Conservation (phyloP, 1,139 yeast genomes). For the Yamadazyma epiphylla region DNA sequence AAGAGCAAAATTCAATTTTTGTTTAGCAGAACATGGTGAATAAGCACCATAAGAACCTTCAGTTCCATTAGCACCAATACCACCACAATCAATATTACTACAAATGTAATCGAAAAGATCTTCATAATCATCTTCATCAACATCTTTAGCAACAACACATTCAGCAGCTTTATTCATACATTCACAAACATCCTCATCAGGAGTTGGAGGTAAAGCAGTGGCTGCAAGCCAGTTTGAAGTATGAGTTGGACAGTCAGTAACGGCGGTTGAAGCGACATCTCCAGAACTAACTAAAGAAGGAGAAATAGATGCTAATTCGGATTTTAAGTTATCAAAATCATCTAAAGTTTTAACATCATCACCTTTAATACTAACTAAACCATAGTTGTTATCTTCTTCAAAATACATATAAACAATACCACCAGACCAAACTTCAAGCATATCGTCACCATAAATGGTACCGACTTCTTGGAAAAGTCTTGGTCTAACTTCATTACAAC, state of each 20-base stretch:
- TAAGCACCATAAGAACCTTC: conserved; percentile 39
- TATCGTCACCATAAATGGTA: conserved; percentile 39
- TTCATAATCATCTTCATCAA: conserved; percentile 29
- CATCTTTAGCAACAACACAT: conserved; percentile 34
- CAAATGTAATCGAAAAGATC: conserved; percentile 33
- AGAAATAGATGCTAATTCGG: conserved; percentile 50
- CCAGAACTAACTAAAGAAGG: conserved; percentile 32
- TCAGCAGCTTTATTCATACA: conserved; percentile 32
- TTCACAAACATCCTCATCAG: conserved; percentile 35
- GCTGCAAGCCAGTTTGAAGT: conserved; percentile 38
- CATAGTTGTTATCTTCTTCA: conserved; percentile 77
- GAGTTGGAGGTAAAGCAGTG: conserved; percentile 42
- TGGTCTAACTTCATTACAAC: conserved; percentile 63
- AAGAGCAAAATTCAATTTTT: conserved; percentile 37
- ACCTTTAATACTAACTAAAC: conserved; percentile 58
- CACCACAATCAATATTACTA: conserved; percentile 32
- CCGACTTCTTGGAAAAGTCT: conserved; percentile 65
- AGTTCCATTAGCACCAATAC: conserved; percentile 33
- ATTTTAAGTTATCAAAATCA: conserved; percentile 48
- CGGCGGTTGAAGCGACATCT: conserved; percentile 20
- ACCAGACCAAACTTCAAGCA: conserved; percentile 79
- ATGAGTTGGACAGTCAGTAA: conserved; percentile 34
- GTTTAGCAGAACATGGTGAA: conserved; percentile 37
- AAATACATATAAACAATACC: conserved; percentile 89
- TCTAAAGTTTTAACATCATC: conserved; percentile 35